These are phyloP conservation scores for Orbilia blumenaviensis DNA, from an alignment of 2,329 filamentous ascomycete species.

Conservation along the genomic window DNA sequence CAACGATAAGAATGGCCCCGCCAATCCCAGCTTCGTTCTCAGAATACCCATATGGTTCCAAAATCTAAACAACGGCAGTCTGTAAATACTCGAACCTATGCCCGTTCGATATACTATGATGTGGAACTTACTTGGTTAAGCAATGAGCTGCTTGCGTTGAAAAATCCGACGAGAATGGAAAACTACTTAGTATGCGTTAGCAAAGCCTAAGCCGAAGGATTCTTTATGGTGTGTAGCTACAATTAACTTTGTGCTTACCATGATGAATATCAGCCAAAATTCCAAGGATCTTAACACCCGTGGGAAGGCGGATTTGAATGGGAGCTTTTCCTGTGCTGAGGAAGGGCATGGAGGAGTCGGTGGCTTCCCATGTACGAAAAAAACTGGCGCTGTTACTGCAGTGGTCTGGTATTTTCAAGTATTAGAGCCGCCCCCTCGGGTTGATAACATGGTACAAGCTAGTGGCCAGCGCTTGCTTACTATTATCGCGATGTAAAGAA, in stretches of 20 bases:
- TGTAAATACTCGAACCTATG: no score
- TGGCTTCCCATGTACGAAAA: constrained; percentile 32
- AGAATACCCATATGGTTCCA: constrained; percentile 83
- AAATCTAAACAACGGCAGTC: constrained; percentile 65
- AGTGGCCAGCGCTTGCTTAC: constrained; percentile 64
- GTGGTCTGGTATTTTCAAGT: constrained; percentile 17
- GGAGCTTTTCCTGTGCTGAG: constrained; percentile 42
- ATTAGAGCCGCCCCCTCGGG: neutral
- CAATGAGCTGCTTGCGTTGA: constrained; percentile 88
- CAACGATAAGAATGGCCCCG: constrained; percentile 86
- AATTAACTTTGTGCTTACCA: constrained; percentile 6
- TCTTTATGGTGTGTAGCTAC: neutral
- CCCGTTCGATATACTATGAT: neutral
- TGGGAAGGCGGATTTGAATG: constrained; percentile 12
- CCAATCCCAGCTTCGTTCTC: constrained; percentile 88
- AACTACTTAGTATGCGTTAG: constrained; percentile 69
- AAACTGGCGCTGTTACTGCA: constrained; percentile 30
- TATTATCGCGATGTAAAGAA: constrained; percentile 85
- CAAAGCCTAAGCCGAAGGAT: neutral
- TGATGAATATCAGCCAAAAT: constrained; percentile 45
- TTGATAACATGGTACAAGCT: neutral
- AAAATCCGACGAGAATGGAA: constrained; percentile 84
- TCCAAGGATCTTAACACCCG: constrained; percentile 23
- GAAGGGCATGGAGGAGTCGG: constrained; percentile 48
- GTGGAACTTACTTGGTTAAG: constrained; percentile 72